phyloP scores from a whole-genome alignment of 768 basidiomycete genomes.

The Pholiota microspora region DNA sequence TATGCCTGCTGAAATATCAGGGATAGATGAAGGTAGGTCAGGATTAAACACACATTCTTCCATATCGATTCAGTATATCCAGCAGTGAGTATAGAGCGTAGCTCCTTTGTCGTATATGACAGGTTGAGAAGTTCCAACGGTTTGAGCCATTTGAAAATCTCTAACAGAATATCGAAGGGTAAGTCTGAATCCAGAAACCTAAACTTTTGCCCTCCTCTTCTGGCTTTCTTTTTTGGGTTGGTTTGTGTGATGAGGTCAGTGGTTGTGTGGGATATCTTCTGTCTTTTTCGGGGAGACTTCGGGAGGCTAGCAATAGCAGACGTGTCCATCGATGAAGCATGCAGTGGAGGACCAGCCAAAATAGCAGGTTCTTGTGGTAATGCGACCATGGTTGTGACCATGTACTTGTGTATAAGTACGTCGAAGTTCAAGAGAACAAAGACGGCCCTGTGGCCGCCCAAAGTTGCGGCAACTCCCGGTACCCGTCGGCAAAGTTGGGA shows the following conservation, averaged over 20 bases:
- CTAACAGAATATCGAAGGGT: not conserved
- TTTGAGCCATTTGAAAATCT: not conserved
- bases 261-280: not conserved
- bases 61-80: not conserved
- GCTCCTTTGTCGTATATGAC: not conserved
- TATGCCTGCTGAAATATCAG: too few species aligned
- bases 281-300: not conserved
- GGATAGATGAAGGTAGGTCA: too few species aligned
- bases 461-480: too few species aligned
- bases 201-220: not conserved
- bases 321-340: too few species aligned
- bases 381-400: too few species aligned
- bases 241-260: not conserved
- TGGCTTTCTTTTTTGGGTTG: not conserved
- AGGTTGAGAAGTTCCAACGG: not conserved
- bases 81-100: not conserved
- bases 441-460: too few species aligned
- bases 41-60: not conserved
- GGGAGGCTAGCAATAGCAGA: too few species aligned
- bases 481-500: too few species aligned
- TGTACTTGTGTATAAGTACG: too few species aligned
- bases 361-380: too few species aligned
- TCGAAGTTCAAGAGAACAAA: too few species aligned
- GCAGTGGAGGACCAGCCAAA: too few species aligned
- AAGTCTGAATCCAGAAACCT: not conserved